Evolutionary conservation across 306 rosid genomes (phyloP), one percentile per base, ranked within the genome.

Genomic region (Luffa aegyptiaca): DNA sequence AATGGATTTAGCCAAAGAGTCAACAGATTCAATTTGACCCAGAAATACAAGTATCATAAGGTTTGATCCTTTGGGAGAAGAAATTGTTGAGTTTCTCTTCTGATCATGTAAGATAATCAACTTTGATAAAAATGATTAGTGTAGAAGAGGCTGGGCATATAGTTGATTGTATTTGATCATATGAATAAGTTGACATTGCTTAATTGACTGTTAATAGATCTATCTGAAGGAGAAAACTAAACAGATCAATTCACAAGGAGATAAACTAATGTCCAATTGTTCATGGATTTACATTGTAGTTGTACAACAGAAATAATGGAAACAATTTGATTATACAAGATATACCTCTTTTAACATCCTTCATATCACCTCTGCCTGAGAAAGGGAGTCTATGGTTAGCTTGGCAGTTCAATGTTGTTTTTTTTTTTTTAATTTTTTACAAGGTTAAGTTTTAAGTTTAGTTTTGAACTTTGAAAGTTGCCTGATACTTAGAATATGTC

Each of bases 1-100:
- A 78, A 85, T 37, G 97, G 97, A 36, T 95, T 95, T 81, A 86
- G 62, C 82, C 85, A 86, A 9, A 90, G 82, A n/a, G 81, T 92
- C 63, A 82, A 85, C 84, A 86, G 90, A 82, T 91, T 95, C 80
- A 92, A 95, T 81, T 80, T 90, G 85, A 87, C 87, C 73, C 97
- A 92, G 88, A 95, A 91, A 72, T 95, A 95, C 84, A 95, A 95
- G 88, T 84, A 89, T 83, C 90, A 95, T 84, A 88, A 86, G 88
- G 97, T 92, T 69, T 90, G 84, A 86, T 66, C 49, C 79, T 73
- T 5, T 6, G 77, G 20, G 5, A 17, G 16, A 72, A 10, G 12
- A 11, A 12, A 2, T 8, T 73, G 56, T 45, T 0, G 17, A 39
- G 57, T 31, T 71, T 71, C 31, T 26, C 31, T 26, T 26, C 31